Conservation (phyloP, 768 basidiomycete species). For the Leccinum imitatum region DNA sequence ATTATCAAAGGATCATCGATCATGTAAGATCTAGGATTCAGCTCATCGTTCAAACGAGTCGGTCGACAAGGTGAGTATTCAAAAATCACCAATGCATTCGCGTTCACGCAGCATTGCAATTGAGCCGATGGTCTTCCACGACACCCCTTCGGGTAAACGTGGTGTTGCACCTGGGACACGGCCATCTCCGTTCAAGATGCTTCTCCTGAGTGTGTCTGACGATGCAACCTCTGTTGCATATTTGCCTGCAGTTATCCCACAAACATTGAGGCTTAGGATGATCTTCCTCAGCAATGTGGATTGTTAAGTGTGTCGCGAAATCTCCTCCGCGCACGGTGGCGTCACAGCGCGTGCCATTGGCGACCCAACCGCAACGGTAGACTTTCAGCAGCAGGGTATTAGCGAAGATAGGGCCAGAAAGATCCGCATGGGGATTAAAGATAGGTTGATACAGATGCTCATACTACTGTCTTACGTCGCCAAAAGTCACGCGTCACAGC, state of each 20-base stretch:
- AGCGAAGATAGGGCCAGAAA: not conserved
- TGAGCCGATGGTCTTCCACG: slow-evolving; percentile 13
- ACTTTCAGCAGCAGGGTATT: not conserved
- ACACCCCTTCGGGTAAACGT: slow-evolving; percentile 21
- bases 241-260: slow-evolving; percentile 19
- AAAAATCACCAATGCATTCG: not conserved
- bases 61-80: not conserved
- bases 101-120: slow-evolving; percentile 6
- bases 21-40: not conserved
- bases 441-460: slow-evolving; percentile 3
- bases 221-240: slow-evolving; percentile 12
- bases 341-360: slow-evolving; percentile 14
- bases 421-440: not conserved
- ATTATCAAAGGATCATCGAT: not conserved
- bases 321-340: slow-evolving; percentile 13
- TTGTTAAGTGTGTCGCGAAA: slow-evolving; percentile 16
- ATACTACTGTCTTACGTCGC: too few relatives aligned
- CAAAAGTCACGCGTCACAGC: too few relatives aligned
- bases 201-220: slow-evolving; percentile 24
- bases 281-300: slow-evolving; percentile 6
- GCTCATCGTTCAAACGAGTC: not conserved
- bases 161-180: slow-evolving; percentile 18
- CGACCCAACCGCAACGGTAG: slow-evolving; percentile 13
- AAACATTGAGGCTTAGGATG: slow-evolving; percentile 6
- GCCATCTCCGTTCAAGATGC: slow-evolving; percentile 24